These are phyloP conservation scores for Trichoderma simmonsii DNA, from an alignment of 2,329 filamentous ascomycete species.

Conservation along the genomic window DNA sequence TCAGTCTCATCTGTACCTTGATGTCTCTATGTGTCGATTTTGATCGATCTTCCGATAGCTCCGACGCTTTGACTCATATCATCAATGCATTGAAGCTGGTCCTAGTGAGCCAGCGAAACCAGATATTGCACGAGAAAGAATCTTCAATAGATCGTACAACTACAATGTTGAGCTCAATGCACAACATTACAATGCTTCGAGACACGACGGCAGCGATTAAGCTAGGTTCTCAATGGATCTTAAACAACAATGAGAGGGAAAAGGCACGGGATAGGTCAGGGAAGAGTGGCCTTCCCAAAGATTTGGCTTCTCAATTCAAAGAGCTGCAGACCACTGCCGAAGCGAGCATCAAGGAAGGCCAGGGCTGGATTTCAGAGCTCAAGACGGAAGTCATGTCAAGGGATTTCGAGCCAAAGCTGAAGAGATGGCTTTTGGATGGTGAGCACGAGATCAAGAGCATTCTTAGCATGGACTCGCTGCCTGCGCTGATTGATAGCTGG, in stretches of 20 bases:
- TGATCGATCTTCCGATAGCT: constrained; percentile 25
- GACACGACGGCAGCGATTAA: constrained; percentile 37
- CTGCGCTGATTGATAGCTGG: constrained; percentile 35
- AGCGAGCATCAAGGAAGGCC: constrained; percentile 33
- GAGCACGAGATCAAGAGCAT: constrained; percentile 24
- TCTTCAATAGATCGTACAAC: constrained; percentile 23
- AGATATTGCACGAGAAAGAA: constrained; percentile 17
- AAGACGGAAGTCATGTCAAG: constrained; percentile 28
- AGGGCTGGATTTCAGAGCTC: constrained; percentile 28
- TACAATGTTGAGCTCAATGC: constrained; percentile 33
- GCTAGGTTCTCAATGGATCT: constrained; percentile 34
- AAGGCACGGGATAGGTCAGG: constrained; percentile 40
- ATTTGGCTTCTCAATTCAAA: constrained; percentile 35
- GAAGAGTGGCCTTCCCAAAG: constrained; percentile 38
- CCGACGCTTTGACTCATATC: constrained; percentile 29
- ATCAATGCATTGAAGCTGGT: constrained; percentile 26
- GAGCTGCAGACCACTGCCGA: constrained; percentile 31
- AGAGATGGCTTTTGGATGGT: constrained; percentile 31
- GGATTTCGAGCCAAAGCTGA: constrained; percentile 21
- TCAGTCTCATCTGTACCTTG: constrained; percentile 41
- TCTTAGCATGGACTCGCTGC: constrained; percentile 27
- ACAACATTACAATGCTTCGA: constrained; percentile 37
- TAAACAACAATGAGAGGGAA: constrained; percentile 37
- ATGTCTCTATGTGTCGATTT: constrained; percentile 30
- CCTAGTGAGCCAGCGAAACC: constrained; percentile 28